Evolutionary conservation across 306 rosid species (phyloP).

Genomic region (Sechiopsis laciniata): DNA sequence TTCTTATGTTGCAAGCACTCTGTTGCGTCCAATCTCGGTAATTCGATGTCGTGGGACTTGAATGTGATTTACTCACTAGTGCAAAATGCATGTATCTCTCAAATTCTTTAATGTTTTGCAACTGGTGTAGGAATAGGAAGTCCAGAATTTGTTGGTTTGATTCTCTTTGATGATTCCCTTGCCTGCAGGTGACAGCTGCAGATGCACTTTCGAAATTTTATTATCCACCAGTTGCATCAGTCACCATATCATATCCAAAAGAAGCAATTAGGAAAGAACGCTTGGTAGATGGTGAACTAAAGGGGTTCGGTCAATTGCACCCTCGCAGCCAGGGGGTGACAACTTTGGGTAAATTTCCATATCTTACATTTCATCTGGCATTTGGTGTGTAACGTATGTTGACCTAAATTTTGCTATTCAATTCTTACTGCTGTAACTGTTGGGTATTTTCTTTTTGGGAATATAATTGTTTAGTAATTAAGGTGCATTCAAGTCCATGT

Average conservation of each 20-base stretch:
- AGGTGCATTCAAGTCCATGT: neutral
- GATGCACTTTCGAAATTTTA: constrained; percentile 80
- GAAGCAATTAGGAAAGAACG: constrained; percentile 83
- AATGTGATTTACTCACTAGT: constrained; percentile 2
- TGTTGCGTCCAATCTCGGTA: constrained; percentile 82
- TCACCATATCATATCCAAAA: constrained; percentile 88
- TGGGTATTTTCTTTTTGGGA: too few relatives aligned
- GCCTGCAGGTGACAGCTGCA: constrained; percentile 68
- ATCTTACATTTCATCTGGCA: constrained; percentile 5
- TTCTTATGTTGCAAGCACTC: constrained; percentile 66
- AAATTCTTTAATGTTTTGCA: neutral
- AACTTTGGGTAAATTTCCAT: constrained; percentile 60
- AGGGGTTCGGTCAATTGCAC: constrained; percentile 94
- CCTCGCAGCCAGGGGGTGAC: constrained; percentile 98
- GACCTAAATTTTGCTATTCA: neutral
- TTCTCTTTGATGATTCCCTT: constrained; percentile 19
- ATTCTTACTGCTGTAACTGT: neutral
- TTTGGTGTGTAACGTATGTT: too few relatives aligned
- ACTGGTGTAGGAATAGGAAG: neutral
- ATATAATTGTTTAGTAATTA: neutral
- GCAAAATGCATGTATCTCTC: neutral
- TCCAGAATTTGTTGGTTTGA: neutral
- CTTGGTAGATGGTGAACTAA: constrained; percentile 72
- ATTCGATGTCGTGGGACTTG: constrained; percentile 31
- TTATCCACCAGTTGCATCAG: constrained; percentile 96